These are phyloP conservation scores for Calycina herbarum DNA, from an alignment of 2,329 filamentous ascomycete genomes.

Conservation along the genomic window DNA sequence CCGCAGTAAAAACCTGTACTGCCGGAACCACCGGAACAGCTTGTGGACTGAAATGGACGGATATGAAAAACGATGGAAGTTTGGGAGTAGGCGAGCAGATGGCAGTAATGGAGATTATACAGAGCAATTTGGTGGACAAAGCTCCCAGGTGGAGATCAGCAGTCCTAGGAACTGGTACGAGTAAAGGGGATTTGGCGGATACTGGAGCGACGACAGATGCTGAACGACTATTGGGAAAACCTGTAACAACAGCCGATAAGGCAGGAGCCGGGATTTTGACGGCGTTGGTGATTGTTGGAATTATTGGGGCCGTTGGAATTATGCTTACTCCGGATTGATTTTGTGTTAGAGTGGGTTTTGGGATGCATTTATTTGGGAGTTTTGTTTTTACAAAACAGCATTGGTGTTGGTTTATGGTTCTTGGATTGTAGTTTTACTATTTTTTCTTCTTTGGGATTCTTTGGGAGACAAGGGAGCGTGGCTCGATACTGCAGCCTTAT, in stretches of 20 bases:
- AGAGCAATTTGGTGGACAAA: slow-evolving; percentile 40
- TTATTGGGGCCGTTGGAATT: slow-evolving; percentile 22
- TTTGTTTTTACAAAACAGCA: background rate
- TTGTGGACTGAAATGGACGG: slow-evolving; percentile 63
- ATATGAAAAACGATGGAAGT: slow-evolving; percentile 52
- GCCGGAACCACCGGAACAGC: slow-evolving; percentile 57
- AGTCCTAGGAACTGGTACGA: slow-evolving; percentile 47
- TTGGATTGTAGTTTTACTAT: background rate
- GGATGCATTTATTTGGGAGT: background rate
- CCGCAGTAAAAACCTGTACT: slow-evolving; percentile 56
- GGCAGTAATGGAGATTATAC: slow-evolving; percentile 63
- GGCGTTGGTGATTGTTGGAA: slow-evolving; percentile 32
- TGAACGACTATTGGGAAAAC: background rate
- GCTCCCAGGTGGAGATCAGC: slow-evolving; percentile 36
- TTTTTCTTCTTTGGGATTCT: background rate
- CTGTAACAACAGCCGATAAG: slow-evolving; percentile 41
- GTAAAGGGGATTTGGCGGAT: slow-evolving; percentile 31
- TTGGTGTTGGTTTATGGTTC: background rate
- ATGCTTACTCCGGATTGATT: background rate
- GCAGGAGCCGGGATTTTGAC: slow-evolving; percentile 46
- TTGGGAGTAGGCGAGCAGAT: slow-evolving; percentile 71
- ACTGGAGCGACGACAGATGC: background rate
- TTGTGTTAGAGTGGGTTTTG: background rate
- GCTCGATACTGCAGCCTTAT: background rate
- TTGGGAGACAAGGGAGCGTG: background rate